phyloP scores from a whole-genome alignment of 2,329 filamentous ascomycete genomes.

The Cercospora nicotianae region DNA sequence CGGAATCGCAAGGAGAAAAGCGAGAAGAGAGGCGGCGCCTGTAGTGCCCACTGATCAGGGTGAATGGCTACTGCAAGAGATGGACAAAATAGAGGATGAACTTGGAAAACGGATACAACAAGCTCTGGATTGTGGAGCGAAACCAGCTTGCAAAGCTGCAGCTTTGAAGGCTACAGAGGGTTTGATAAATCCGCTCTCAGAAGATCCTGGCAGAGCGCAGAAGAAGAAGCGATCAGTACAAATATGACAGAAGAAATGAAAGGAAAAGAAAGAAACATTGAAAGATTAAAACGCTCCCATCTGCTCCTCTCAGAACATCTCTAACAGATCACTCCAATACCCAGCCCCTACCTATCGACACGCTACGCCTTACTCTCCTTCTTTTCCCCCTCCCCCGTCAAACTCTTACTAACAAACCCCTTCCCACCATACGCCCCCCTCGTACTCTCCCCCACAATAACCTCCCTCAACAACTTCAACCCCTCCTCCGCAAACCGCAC shows the following conservation, averaged over 20 bases:
- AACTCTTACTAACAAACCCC: conserved; percentile 4
- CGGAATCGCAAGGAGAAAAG: background rate
- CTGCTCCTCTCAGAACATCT: too few relatives aligned
- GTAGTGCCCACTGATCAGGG: conserved; percentile 5
- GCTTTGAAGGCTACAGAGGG: conserved; percentile 50
- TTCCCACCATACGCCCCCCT: conserved; percentile 5
- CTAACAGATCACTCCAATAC: too few relatives aligned
- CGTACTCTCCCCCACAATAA: conserved; percentile 47
- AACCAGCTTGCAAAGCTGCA: conserved; percentile 10
- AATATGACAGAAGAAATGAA: too few relatives aligned
- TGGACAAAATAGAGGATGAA: conserved; percentile 46
- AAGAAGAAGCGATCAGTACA: background rate
- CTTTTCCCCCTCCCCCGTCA: background rate
- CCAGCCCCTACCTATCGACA: background rate
- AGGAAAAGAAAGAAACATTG: too few relatives aligned
- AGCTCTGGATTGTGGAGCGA: conserved; percentile 32
- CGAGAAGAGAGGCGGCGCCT: background rate
- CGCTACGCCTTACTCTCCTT: background rate
- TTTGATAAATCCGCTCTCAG: background rate
- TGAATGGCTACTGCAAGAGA: conserved; percentile 35
- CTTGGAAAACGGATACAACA: conserved; percentile 46
- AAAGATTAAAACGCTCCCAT: too few relatives aligned
- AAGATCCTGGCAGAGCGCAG: background rate
- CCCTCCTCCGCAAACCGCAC: conserved; percentile 60
- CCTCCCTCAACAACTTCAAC: conserved; percentile 57